These are phyloP conservation scores for Amborella trichopoda DNA, from an alignment of 164 flowering plant species.

Conservation along the genomic window DNA sequence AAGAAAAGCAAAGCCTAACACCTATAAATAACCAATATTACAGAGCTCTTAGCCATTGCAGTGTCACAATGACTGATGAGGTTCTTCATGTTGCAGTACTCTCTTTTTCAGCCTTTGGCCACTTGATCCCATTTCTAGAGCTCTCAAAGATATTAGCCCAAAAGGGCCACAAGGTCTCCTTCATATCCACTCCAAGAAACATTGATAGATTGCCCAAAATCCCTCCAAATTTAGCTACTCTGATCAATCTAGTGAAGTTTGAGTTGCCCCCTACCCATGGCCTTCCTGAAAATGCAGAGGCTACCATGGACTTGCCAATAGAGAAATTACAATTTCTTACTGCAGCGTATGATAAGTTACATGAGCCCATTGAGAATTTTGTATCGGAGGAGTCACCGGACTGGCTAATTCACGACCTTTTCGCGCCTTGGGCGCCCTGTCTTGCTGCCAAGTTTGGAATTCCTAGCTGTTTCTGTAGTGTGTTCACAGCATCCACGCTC, in stretches of 20 bases:
- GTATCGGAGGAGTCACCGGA: conserved; percentile 9
- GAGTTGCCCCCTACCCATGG: conserved; percentile 16
- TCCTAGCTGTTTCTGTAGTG: conserved; percentile 8
- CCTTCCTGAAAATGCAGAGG: conserved; percentile 30
- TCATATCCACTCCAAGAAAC: conserved; percentile 10
- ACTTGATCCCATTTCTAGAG: conserved; percentile 5
- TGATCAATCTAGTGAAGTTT: conserved; percentile 14
- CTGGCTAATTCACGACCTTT: conserved; percentile 29
- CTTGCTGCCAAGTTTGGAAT: conserved; percentile 14
- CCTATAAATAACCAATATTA: no score
- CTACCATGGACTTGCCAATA: conserved; percentile 26
- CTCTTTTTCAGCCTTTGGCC: conserved; percentile 9
- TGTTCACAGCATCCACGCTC: conserved; percentile 2
- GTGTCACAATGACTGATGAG: no score
- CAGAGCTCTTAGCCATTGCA: no score
- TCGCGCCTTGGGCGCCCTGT: conserved; percentile 19
- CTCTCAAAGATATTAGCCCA: conserved; percentile 3
- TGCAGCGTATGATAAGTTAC: conserved; percentile 19
- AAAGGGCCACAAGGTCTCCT: background rate
- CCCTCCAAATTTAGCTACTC: background rate
- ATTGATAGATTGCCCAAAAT: conserved; percentile 5
- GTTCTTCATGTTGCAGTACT: background rate
- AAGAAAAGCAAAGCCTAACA: no score
- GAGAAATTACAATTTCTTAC: conserved; percentile 16
- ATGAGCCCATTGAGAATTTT: conserved; percentile 5